A percentile compares a stretch with the other conserved stretches of the same genome.
Conservation (phyloP, 257 asterid genomes). For the Nemophila menziesii region DNA sequence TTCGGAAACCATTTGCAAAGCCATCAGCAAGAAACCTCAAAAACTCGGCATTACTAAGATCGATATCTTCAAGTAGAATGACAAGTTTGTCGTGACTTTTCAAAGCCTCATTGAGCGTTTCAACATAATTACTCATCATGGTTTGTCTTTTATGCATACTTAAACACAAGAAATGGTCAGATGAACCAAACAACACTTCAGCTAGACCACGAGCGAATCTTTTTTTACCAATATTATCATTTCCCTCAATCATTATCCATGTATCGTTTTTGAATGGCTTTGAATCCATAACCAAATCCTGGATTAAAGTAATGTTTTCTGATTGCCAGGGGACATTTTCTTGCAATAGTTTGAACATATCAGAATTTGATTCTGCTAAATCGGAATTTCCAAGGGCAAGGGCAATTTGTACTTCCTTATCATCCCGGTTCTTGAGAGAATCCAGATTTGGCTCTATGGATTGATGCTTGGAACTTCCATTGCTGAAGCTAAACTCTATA, state of each 20-base stretch:
- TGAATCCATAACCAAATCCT: constrained; percentile 25
- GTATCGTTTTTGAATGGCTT: constrained; percentile 14
- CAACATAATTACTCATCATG: constrained; percentile 10
- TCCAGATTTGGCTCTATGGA: constrained; percentile 35
- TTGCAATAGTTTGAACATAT: constrained; percentile 16
- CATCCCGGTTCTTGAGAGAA: constrained; percentile 44
- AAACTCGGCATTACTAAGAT: constrained; percentile 40
- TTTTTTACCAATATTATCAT: constrained; percentile 43
- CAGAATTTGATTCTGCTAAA: constrained; percentile 8
- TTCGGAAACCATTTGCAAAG: constrained; percentile 17
- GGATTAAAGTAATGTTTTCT: constrained; percentile 28
- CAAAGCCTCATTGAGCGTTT: constrained; percentile 35
- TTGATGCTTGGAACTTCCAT: constrained; percentile 19
- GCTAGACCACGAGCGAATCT: constrained; percentile 53
- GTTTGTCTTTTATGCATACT: constrained; percentile 25
- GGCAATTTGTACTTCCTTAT: constrained; percentile 47
- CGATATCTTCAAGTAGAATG: constrained; percentile 43
- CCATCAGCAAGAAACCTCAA: constrained; percentile 28
- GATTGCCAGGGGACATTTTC: constrained; percentile 78
- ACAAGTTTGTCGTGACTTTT: constrained; percentile 32
- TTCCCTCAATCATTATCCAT: constrained; percentile 55
- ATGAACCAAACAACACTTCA: constrained; percentile 40
- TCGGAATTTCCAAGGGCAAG: constrained; percentile 58
- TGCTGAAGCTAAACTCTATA: constrained; percentile 54
- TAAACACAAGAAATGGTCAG: constrained; percentile 33